Evolutionary conservation across 352 stramenopile genomes (phyloP).

Genomic region (Nothophytophthora sp.): DNA sequence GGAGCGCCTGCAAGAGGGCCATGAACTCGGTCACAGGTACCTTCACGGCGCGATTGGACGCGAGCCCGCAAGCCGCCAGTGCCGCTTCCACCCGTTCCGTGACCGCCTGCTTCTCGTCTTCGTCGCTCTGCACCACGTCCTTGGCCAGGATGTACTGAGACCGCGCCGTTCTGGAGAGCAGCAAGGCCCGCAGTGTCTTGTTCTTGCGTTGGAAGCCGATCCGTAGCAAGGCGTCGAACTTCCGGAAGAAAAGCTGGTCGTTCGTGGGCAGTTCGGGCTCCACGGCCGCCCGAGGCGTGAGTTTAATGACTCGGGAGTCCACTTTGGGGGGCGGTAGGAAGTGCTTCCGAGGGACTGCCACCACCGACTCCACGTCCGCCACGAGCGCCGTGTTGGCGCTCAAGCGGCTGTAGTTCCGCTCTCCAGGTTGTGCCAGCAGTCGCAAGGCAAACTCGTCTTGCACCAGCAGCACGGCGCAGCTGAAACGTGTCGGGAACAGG

Average conservation of each 20-base stretch:
- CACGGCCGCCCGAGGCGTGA: constrained; percentile 28
- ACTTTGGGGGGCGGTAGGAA: constrained; percentile 86
- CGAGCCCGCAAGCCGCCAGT: constrained; percentile 45
- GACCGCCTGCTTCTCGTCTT: constrained; percentile 35
- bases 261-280: constrained; percentile 17
- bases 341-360: constrained; percentile 54
- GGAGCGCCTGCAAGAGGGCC: constrained; percentile 51
- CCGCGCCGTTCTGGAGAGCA: constrained; percentile 67
- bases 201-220: constrained; percentile 85
- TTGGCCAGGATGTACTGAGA: constrained; percentile 28
- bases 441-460: constrained; percentile 85
- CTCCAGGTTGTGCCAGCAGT: constrained; percentile 68
- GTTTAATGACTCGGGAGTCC: constrained; percentile 82
- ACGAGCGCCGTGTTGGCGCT: constrained; percentile 81
- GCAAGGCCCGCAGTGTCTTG: constrained; percentile 79
- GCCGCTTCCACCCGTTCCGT: constrained; percentile 49
- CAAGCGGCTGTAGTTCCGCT: constrained; percentile 81
- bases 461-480: constrained; percentile 75
- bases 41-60: constrained; percentile 61
- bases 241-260: constrained; percentile 63
- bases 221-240: constrained; percentile 76
- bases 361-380: constrained; percentile 60
- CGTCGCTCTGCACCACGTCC: constrained; percentile 12
- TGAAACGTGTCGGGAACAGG: constrained; percentile 47
- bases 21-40: constrained; percentile 64